phyloP scores from a whole-genome alignment of 129 eudicot species.

The Artemisia argyi region DNA sequence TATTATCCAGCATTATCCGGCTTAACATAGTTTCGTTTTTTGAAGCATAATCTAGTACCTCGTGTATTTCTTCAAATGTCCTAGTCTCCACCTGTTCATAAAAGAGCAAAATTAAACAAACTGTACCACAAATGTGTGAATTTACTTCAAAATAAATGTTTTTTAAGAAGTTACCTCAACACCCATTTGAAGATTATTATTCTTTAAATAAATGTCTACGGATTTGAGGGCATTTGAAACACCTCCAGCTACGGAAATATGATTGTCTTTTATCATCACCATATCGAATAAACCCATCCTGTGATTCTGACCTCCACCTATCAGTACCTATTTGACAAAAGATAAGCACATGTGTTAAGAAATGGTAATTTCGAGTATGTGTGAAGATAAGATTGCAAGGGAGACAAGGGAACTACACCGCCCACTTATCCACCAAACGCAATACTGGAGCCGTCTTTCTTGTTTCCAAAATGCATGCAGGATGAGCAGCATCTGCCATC shows the following conservation, averaged over 20 bases:
- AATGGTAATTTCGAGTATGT: neutral
- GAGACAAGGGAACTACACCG: slow-evolving; percentile 66
- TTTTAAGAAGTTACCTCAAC: slow-evolving; percentile 63
- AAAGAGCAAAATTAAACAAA: neutral
- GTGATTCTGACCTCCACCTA: slow-evolving; percentile 95
- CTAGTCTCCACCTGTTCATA: slow-evolving; percentile 78
- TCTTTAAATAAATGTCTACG: slow-evolving; percentile 69
- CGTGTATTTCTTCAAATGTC: slow-evolving; percentile 83
- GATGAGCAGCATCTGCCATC: slow-evolving; percentile 92
- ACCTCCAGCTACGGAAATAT: slow-evolving; percentile 87
- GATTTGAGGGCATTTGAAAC: slow-evolving; percentile 78
- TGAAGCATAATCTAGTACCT: slow-evolving; percentile 72
- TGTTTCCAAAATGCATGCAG: slow-evolving; percentile 88
- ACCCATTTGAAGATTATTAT: slow-evolving; percentile 82
- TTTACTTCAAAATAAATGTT: neutral
- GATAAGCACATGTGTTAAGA: neutral
- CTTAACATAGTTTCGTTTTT: slow-evolving; percentile 54
- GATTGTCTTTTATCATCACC: slow-evolving; percentile 98
- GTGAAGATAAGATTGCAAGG: slow-evolving; percentile 9
- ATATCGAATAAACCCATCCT: slow-evolving; percentile 96
- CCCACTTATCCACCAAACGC: slow-evolving; percentile 99
- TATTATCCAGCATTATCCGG: slow-evolving; percentile 95
- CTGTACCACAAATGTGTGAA: no score
- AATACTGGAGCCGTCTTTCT: slow-evolving; percentile 97
- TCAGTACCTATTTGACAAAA: slow-evolving; percentile 56